Evolutionary conservation across 805 yeast genomes (phyloP).

Genomic region (Teunomyces pallodes): DNA sequence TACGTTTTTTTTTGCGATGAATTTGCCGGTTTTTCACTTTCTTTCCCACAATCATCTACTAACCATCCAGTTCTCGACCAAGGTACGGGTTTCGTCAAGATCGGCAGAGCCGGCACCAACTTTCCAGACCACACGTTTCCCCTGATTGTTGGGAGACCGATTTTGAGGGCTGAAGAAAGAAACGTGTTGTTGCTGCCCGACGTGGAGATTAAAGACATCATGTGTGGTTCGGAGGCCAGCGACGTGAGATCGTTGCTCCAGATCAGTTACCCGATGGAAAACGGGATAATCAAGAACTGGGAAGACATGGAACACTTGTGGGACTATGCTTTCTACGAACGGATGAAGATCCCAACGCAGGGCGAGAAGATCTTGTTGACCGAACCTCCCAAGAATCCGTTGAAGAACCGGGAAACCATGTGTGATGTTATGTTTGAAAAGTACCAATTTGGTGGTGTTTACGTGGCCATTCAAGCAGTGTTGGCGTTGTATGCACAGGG

Average conservation of each 20-base stretch:
- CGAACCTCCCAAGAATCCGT: slow-evolving; percentile 98
- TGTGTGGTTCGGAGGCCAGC: slow-evolving; percentile 97
- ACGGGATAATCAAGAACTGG: slow-evolving; percentile 96
- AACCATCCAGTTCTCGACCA: slow-evolving; percentile 77
- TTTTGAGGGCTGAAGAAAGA: slow-evolving; percentile 93
- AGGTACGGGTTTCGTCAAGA: slow-evolving; percentile 97
- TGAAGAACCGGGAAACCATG: slow-evolving; percentile 86
- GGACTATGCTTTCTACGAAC: slow-evolving; percentile 95
- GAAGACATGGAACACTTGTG: slow-evolving; percentile 98
- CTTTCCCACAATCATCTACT: slow-evolving; percentile 11
- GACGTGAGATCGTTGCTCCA: slow-evolving; percentile 87
- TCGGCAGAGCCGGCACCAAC: slow-evolving; percentile 95
- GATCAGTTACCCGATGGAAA: slow-evolving; percentile 97
- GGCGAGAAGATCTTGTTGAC: slow-evolving; percentile 85
- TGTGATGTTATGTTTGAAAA: slow-evolving; percentile 90
- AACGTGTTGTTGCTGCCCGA: slow-evolving; percentile 50
- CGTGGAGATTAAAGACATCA: slow-evolving; percentile 85
- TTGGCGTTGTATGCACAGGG: slow-evolving; percentile 97
- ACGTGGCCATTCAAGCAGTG: slow-evolving; percentile 97
- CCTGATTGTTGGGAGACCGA: slow-evolving; percentile 96
- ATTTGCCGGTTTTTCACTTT: no score
- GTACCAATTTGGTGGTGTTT: slow-evolving; percentile 87
- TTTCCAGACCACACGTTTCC: slow-evolving; percentile 98
- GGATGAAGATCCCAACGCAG: slow-evolving; percentile 71
- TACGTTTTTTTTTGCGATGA: no score